Conservation (phyloP, 1,139 yeast species). For the Groenewaldozyma auringiensis region DNA sequence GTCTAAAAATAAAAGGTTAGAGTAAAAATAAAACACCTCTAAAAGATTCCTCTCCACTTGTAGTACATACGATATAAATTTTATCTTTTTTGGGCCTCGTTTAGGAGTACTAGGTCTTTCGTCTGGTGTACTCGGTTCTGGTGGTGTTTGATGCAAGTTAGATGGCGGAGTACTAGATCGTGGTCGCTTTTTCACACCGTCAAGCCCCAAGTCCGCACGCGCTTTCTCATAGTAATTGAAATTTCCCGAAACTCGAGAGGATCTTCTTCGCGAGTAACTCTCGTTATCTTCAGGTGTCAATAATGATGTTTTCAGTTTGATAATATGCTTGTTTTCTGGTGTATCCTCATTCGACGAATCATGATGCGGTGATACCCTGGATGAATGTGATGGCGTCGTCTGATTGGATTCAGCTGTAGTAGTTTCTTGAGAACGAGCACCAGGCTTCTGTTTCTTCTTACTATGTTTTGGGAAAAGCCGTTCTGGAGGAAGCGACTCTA, state of each 20-base stretch:
- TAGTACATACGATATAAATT: constrained; percentile 1
- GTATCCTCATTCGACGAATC: neutral
- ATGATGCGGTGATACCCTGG: neutral
- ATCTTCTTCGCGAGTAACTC: constrained; percentile 14
- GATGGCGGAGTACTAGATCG: constrained; percentile 3
- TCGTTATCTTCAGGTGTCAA: constrained; percentile 27
- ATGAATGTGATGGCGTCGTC: neutral
- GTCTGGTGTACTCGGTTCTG: neutral
- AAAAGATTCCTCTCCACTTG: neutral
- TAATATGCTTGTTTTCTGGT: constrained; percentile 22
- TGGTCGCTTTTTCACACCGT: constrained; percentile 5
- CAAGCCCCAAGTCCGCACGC: constrained; percentile 14
- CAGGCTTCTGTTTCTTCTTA: constrained; percentile 8
- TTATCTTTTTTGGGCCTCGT: constrained; percentile 2
- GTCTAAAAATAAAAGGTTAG: neutral
- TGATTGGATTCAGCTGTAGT: neutral
- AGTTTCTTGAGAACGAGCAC: neutral
- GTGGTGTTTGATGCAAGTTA: neutral
- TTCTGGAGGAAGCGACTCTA: constrained; percentile 53
- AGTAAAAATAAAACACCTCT: neutral
- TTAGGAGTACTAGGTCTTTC: neutral
- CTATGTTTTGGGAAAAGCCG: constrained; percentile 38
- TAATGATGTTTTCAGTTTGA: constrained; percentile 32
- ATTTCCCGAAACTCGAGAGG: constrained; percentile 10
- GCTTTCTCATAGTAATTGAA: constrained; percentile 18